Evolutionary conservation across 225 moss, liverwort and hornwort genomes (phyloP).

Genomic region (Pseudisothecium myosuroides): DNA sequence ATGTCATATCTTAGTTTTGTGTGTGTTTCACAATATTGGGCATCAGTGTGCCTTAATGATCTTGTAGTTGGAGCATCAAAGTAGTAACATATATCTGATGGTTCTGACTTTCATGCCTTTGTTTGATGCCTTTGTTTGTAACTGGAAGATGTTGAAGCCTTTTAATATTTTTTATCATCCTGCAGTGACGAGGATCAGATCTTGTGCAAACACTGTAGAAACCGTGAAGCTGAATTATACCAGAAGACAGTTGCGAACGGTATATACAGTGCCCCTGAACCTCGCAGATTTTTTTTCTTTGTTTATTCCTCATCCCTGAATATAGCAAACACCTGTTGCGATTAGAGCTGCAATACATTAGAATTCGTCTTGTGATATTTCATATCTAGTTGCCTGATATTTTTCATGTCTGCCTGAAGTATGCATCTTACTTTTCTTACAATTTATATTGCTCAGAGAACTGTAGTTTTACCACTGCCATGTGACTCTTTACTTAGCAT

Average conservation of each 20-base stretch:
- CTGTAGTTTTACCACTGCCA: background rate
- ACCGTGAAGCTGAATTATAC: conserved; percentile 86
- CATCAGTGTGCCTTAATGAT: background rate
- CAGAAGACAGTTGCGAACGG: conserved; percentile 87
- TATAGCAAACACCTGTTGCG: background rate
- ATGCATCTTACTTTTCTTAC: background rate
- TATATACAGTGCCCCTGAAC: background rate
- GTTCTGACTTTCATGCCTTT: background rate
- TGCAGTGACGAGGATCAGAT: conserved; percentile 84
- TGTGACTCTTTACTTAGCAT: background rate
- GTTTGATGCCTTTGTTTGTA: background rate
- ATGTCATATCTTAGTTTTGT: background rate
- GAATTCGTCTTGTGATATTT: background rate
- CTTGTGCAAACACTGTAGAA: conserved; percentile 81
- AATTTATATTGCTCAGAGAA: background rate
- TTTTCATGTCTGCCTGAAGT: background rate
- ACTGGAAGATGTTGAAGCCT: background rate
- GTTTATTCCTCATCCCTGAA: background rate
- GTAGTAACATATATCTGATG: background rate
- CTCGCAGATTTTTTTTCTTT: background rate
- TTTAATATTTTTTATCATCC: background rate
- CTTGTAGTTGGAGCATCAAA: background rate
- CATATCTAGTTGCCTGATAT: background rate
- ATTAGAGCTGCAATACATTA: background rate
- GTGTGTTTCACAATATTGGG: background rate